Percentiles rank a stretch among this genome's conserved stretches.
Conservation (phyloP, 164 flowering plant species). For the Macadamia tetraphylla region DNA sequence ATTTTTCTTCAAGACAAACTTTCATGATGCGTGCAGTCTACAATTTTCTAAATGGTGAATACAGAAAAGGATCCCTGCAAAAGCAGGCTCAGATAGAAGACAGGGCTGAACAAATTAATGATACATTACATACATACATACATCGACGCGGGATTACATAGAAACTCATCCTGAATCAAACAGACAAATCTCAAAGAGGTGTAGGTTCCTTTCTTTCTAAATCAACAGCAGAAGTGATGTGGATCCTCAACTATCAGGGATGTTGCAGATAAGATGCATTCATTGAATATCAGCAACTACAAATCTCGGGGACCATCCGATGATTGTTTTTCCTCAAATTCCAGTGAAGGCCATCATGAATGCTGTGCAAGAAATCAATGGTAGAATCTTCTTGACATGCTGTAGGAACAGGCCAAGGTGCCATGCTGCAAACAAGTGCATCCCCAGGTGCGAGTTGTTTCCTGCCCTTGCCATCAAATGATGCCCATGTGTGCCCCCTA, state of each 20-base stretch:
- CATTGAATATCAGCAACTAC: slow-evolving; percentile 6
- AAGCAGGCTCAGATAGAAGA: too few species aligned
- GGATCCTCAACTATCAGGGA: neutral
- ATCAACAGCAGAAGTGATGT: neutral
- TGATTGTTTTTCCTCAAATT: slow-evolving; percentile 83
- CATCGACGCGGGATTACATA: too few species aligned
- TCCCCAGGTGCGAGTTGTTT: slow-evolving; percentile 77
- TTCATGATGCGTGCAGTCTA: too few species aligned
- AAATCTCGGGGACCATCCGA: slow-evolving; percentile 69
- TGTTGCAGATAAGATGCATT: neutral
- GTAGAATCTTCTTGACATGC: slow-evolving; percentile 90
- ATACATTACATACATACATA: too few species aligned
- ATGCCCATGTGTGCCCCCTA: slow-evolving; percentile 89
- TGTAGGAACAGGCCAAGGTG: slow-evolving; percentile 98
- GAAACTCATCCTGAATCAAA: too few species aligned
- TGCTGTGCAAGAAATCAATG: slow-evolving; percentile 78
- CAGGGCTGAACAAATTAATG: too few species aligned
- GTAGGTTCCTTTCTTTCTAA: neutral
- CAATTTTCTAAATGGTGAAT: too few species aligned
- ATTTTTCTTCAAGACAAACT: too few species aligned
- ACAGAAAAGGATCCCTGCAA: too few species aligned
- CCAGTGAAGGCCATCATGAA: slow-evolving; percentile 97
- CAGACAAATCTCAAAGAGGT: too few species aligned
- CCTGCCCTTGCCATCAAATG: slow-evolving; percentile 91
- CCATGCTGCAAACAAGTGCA: slow-evolving; percentile 91